Percentiles rank a stretch among this genome's conserved stretches.
These are phyloP conservation scores for Coccomyxa subellipsoidea DNA, from an alignment of 163 green algal species.

Conservation along the genomic window DNA sequence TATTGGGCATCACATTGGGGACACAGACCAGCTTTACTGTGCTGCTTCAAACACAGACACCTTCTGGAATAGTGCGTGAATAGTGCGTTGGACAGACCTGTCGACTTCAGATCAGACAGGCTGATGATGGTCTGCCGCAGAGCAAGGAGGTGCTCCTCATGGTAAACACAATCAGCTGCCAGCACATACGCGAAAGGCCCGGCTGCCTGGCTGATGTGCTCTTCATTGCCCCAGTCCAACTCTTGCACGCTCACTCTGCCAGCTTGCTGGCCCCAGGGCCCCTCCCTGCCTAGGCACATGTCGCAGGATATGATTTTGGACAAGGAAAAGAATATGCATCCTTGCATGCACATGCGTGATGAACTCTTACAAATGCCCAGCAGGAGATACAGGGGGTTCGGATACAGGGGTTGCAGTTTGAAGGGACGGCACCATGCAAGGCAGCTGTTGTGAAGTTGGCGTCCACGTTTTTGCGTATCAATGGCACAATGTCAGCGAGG, in stretches of 20 bases:
- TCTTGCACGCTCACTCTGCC: constrained; percentile 27
- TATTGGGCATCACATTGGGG: too few species aligned
- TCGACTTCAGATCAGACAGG: constrained; percentile 53
- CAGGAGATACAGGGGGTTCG: neutral
- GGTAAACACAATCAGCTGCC: constrained; percentile 88
- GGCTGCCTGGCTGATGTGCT: constrained; percentile 29
- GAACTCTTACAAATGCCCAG: too few species aligned
- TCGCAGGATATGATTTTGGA: too few species aligned
- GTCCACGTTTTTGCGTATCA: constrained; percentile 43
- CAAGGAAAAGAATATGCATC: too few species aligned
- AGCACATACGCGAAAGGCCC: constrained; percentile 81
- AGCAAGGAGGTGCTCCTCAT: constrained; percentile 62
- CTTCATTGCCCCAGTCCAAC: constrained; percentile 46
- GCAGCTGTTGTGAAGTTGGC: constrained; percentile 49
- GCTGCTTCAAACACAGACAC: too few species aligned
- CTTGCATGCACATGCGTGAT: neutral
- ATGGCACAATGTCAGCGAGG: constrained; percentile 33
- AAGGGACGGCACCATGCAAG: constrained; percentile 21
- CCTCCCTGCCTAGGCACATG: constrained; percentile 6
- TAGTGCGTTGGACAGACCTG: constrained; percentile 43
- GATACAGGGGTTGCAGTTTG: neutral
- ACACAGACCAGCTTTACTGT: too few species aligned
- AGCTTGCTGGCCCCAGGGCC: neutral
- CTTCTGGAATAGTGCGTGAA: too few species aligned
- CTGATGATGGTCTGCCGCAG: constrained; percentile 66